A percentile compares a stretch with the other conserved stretches of the same genome.
These are phyloP conservation scores for Persicaria maculosa DNA, from an alignment of 148 eudicot genomes.

Conservation along the genomic window DNA sequence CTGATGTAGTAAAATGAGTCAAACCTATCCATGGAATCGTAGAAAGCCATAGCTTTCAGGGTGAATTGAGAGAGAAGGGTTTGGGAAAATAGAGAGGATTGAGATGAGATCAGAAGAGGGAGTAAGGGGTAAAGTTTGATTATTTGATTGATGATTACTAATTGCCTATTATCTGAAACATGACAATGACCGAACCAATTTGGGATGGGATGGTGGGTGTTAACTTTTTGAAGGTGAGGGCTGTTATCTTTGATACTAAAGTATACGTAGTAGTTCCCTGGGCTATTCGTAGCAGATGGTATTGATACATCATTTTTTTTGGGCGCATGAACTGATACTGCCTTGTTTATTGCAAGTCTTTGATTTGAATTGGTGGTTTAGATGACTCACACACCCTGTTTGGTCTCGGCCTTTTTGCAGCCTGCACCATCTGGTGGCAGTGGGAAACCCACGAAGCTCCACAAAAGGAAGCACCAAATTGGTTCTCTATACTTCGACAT, in stretches of 20 bases:
- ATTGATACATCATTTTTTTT: too few relatives aligned
- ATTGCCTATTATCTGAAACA: too few relatives aligned
- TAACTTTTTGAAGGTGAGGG: not conserved
- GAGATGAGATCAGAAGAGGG: too few relatives aligned
- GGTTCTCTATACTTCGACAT: conserved; percentile 71
- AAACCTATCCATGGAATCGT: not conserved
- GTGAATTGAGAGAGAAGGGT: too few relatives aligned
- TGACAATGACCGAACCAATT: not conserved
- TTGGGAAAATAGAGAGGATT: too few relatives aligned
- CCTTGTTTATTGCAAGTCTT: not conserved
- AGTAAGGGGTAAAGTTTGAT: too few relatives aligned
- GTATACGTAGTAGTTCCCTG: too few relatives aligned
- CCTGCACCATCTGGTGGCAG: conserved; percentile 48
- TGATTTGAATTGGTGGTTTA: not conserved
- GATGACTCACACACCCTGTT: not conserved
- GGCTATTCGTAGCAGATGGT: too few relatives aligned
- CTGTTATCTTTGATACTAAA: not conserved
- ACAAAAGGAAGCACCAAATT: conserved; percentile 92
- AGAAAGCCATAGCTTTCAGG: too few relatives aligned
- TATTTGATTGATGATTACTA: too few relatives aligned
- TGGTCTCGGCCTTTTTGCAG: conserved; percentile 21
- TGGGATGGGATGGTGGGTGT: not conserved
- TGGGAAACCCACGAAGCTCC: conserved; percentile 81
- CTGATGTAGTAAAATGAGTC: not conserved
- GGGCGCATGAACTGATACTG: too few relatives aligned